A percentile compares a stretch with the other conserved stretches of the same genome.
Evolutionary conservation across 768 basidiomycete genomes (phyloP).

Genomic region (Tephrocybe sp.): DNA sequence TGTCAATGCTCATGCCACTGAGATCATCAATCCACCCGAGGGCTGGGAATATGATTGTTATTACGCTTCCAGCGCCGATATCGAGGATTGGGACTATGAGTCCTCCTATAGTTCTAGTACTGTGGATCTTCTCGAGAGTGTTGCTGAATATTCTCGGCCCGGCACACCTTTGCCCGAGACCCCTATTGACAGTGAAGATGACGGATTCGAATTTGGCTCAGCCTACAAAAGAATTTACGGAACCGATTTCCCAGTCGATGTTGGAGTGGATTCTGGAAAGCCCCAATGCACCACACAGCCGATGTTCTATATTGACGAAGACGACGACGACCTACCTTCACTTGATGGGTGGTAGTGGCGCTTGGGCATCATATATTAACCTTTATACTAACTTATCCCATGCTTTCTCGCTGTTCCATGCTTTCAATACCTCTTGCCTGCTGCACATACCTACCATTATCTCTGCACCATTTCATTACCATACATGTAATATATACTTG

Average conservation of each 20-base stretch:
- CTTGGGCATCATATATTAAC: background rate
- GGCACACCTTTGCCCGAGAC: slow-evolving; percentile 22
- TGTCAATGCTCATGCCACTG: slow-evolving; percentile 24
- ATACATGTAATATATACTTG: slow-evolving; percentile 1
- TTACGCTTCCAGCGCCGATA: background rate
- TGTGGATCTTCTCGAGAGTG: slow-evolving; percentile 16
- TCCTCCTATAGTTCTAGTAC: background rate
- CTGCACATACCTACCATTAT: background rate
- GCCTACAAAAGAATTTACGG: slow-evolving; percentile 4
- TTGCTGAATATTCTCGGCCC: slow-evolving; percentile 14
- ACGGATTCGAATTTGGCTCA: slow-evolving; percentile 5
- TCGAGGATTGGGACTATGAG: slow-evolving; percentile 1
- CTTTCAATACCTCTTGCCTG: slow-evolving; percentile 2
- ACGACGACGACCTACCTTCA: slow-evolving; percentile 39
- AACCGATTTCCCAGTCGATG: background rate
- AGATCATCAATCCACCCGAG: slow-evolving; percentile 23
- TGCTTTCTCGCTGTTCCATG: slow-evolving; percentile 1
- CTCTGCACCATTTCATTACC: background rate
- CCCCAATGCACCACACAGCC: slow-evolving; percentile 16
- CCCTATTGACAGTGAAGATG: slow-evolving; percentile 23
- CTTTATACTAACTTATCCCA: slow-evolving; percentile 8
- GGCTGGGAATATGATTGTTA: slow-evolving; percentile 1
- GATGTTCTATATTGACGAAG: slow-evolving; percentile 28
- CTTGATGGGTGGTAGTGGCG: slow-evolving; percentile 40
- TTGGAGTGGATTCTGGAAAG: slow-evolving; percentile 8